Evolutionary conservation across 495 filamentous ascomycete species (phyloP).

Genomic region (Thermothielavioides terrestris): DNA sequence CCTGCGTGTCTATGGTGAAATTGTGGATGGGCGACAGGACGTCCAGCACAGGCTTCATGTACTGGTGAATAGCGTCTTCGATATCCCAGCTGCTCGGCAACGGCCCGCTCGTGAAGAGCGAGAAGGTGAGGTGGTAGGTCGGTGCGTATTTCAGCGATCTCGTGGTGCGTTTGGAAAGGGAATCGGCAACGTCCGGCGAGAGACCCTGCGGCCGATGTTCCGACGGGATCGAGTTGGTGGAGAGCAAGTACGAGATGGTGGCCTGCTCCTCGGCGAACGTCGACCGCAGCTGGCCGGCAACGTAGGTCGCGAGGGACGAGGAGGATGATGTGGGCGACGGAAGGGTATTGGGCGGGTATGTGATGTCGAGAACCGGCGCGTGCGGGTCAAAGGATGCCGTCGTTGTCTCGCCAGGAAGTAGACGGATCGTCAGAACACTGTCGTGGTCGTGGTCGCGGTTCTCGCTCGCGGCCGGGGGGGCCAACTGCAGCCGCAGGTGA

Average conservation of each 20-base stretch:
- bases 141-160: constrained; percentile 84
- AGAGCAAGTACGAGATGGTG: constrained; percentile 74
- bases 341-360: constrained; percentile 66
- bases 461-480: constrained; percentile 27
- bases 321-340: constrained; percentile 60
- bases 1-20: constrained; percentile 94
- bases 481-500: constrained; percentile 68
- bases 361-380: constrained; percentile 65
- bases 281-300: constrained; percentile 68
- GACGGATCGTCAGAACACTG: constrained; percentile 62
- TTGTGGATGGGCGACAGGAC: constrained; percentile 76
- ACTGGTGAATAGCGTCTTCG: constrained; percentile 68
- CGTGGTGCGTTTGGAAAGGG: constrained; percentile 52
- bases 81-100: constrained; percentile 87
- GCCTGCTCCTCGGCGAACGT: constrained; percentile 86
- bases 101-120: constrained; percentile 73
- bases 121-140: constrained; percentile 94
- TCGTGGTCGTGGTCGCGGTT: constrained; percentile 22
- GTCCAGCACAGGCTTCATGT: constrained; percentile 72
- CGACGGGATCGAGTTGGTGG: constrained; percentile 44
- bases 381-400: constrained; percentile 57
- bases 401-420: constrained; percentile 56
- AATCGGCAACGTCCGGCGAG: constrained; percentile 34
- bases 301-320: constrained; percentile 67
- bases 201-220: constrained; percentile 38